These are phyloP conservation scores for Viridothelium virens DNA, from an alignment of 495 filamentous ascomycete genomes.

Conservation along the genomic window DNA sequence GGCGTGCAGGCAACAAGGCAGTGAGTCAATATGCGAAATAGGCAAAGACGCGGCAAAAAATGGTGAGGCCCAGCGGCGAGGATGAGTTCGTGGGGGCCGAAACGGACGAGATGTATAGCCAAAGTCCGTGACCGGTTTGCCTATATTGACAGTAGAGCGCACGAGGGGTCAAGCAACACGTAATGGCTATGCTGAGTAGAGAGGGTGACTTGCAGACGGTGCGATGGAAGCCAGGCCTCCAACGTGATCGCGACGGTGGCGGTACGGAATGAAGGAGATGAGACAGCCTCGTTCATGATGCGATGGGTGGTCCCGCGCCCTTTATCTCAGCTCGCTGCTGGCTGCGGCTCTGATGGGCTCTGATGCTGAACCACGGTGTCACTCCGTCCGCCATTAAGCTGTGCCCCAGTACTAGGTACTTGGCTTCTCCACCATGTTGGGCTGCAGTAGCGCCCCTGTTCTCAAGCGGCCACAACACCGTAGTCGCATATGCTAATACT, in stretches of 20 bases:
- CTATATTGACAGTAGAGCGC: neutral
- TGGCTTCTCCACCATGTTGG: neutral
- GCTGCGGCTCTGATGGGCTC: neutral
- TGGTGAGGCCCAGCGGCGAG: neutral
- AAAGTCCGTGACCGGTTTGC: neutral
- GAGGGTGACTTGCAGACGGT: neutral
- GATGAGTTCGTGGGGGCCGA: conserved; percentile 1
- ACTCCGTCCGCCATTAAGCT: neutral
- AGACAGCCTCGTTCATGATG: neutral
- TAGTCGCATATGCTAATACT: neutral
- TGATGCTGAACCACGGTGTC: neutral
- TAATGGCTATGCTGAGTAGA: neutral
- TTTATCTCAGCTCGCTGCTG: conserved; percentile 5
- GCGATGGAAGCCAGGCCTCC: neutral
- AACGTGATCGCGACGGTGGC: neutral
- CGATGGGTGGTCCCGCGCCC: conserved; percentile 4
- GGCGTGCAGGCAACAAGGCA: neutral
- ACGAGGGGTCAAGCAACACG: neutral
- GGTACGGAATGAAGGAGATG: neutral
- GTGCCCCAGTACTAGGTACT: neutral
- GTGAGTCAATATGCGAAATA: neutral
- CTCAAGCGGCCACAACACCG: neutral
- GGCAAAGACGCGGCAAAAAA: neutral
- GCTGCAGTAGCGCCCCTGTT: conserved; percentile 1
- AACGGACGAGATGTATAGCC: neutral